Base-by-base conservation (phyloP, 2,329 filamentous ascomycete genomes). In the Botryotinia convoluta region DNA sequence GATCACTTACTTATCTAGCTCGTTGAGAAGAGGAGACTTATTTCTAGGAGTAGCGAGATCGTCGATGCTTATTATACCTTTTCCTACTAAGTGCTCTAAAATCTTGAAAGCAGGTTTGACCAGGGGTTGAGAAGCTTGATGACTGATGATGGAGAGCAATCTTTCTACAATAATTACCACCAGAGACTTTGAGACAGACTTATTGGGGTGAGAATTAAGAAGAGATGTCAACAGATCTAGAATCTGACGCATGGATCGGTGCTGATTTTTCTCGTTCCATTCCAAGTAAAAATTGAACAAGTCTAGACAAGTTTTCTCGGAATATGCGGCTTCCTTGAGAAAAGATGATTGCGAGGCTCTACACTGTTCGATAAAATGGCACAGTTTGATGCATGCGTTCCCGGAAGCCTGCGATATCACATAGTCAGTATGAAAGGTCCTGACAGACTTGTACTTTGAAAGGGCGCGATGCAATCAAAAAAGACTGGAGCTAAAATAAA, bases 31-130 rank as follows among this genome's bases (percentile, higher is more conserved):
- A 57, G 51, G 6, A 18, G 29, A 18, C 14, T 39, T 26, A 35
- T 51, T 73, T 51, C 29, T 51, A 22, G 60, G 69, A 35, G 45
- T 32, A 37, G 78, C 64, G 12, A 81, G 64, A 44, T 79, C 77
- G 29, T 73, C 57, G 14, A 76, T 77, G 77, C 83, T 83, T 39
- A 92, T 82, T 20, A 90, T 84, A 3, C 84, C 83, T 80, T 92
- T 93, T 65, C 85, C 83, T 5, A 94, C 79, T 73, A 94, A 87
- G 77, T 90, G 87, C 65, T 92, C 89, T 54, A 93, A 83, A 26
- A 87, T 87, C 78, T 91, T 90, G 74, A 94, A 87, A 10, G 90
- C 88, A 51, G 91, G 91, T 80, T 93, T 93, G 59, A 90, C 89
- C 69, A 91, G 85, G 16, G 90, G 87, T 75, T 88, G 90, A 26